A percentile compares a stretch with the other conserved stretches of the same genome.
Conservation (phyloP, 208 protist genomes). For the Giardia muris region DNA sequence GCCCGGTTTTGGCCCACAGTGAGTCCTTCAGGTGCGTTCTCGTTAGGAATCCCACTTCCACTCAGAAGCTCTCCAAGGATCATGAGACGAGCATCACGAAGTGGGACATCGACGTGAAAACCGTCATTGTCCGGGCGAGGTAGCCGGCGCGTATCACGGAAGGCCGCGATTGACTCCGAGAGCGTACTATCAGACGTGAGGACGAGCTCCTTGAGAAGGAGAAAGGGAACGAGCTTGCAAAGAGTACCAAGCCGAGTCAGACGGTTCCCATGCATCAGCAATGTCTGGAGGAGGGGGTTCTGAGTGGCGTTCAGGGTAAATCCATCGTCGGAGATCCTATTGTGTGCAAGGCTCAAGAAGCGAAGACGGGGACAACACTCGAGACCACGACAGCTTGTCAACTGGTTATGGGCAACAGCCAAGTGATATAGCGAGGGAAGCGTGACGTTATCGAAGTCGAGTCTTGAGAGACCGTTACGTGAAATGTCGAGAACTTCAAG, state of each 20-base stretch:
- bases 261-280: background rate
- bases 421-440: background rate
- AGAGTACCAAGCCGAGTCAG: background rate
- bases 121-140: background rate
- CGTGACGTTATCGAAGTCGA: background rate
- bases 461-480: background rate
- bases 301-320: background rate
- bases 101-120: background rate
- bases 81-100: background rate
- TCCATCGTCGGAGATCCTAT: background rate
- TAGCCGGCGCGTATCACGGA: background rate
- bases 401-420: background rate
- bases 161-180: background rate
- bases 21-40: background rate
- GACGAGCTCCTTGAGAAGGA: background rate
- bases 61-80: background rate
- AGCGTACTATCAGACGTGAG: background rate
- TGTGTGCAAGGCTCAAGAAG: background rate
- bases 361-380: background rate
- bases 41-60: background rate
- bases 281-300: background rate
- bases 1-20: background rate
- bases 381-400: background rate
- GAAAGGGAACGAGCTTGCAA: background rate
- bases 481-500: background rate